Base-by-base conservation (phyloP, 2,329 filamentous ascomycete genomes). In the Rhynchosporium agropyri region DNA sequence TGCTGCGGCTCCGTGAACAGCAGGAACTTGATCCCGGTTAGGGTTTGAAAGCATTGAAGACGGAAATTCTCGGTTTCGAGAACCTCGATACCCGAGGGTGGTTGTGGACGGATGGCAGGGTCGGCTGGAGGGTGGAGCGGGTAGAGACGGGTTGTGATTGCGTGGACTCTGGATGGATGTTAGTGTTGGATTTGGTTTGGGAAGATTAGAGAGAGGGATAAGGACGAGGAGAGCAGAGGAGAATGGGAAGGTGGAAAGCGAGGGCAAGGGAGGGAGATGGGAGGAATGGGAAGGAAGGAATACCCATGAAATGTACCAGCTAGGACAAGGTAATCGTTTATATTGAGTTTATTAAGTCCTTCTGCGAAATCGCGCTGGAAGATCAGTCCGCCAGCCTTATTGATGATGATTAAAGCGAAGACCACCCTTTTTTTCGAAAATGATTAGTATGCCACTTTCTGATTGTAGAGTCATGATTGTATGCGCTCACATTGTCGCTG, bases 281-380 rank as follows among this genome's bases (percentile, higher is more conserved):
- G 20, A 20, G 20, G 20, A 20, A 20, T 20, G 20, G 20, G 20
- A 20, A 73, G 70, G 58, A 72, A 71, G 54, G 72, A 78, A 67
- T 79, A 93, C 91, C 92, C 95, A 75, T 99, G 95, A 77, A 99
- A 99, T 60, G 95, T 99, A 63, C 95, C 95, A 6, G 95, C 95
- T 33, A 99, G 86, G 70, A 98, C 94, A 38, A 99, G 89, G 75
- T 96, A 96, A 81, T 99, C 95, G 76, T 99, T 99, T 70, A 91
- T 94, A 70, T 86, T 91, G 71, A 99, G 88, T 76, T 94, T 92
- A 76, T 91, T 90, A 64, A 99, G 84, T 51, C 85, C 90, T 49
- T 94, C 87, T 72, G 93, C 88, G 77, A 99, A 98, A 74, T 92
- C 91, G 71, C 92, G 91, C 79, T 98, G 94, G 82, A 96, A 99